phyloP scores from a whole-genome alignment of 2,329 filamentous ascomycete species.

The Nakataea oryzae region DNA sequence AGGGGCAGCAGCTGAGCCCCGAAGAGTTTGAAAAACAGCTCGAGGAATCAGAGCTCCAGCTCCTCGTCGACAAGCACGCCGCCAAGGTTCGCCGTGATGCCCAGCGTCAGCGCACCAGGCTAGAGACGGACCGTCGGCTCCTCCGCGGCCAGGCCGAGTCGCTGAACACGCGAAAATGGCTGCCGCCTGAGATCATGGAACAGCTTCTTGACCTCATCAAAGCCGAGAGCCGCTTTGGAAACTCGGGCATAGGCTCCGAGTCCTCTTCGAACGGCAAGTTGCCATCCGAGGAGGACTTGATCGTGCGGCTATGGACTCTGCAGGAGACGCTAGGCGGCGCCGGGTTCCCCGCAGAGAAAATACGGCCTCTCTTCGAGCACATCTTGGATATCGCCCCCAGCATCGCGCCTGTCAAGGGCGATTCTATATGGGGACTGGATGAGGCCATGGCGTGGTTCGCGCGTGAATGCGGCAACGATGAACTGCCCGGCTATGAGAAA shows the following conservation, averaged over 20 bases:
- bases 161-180: conserved; percentile 66
- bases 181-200: conserved; percentile 68
- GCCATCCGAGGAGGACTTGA: conserved; percentile 65
- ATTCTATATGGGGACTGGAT: conserved; percentile 73
- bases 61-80: conserved; percentile 75
- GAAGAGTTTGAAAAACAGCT: conserved; percentile 87
- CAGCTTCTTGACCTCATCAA: conserved; percentile 65
- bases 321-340: conserved; percentile 60
- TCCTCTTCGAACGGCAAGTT: conserved; percentile 36
- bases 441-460: conserved; percentile 87
- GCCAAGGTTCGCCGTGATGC: conserved; percentile 72
- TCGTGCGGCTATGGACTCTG: conserved; percentile 75
- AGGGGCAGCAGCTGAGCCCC: conserved; percentile 49
- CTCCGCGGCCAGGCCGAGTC: conserved; percentile 69
- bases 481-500: conserved; percentile 63
- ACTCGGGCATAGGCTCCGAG: conserved; percentile 38
- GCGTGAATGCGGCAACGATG: conserved; percentile 57
- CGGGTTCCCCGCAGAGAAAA: conserved; percentile 54
- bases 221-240: conserved; percentile 49
- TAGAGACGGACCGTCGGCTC: conserved; percentile 78
- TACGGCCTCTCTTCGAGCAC: conserved; percentile 54
- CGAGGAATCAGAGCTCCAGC: conserved; percentile 81
- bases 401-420: conserved; percentile 41
- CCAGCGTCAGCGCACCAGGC: conserved; percentile 60
- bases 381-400: conserved; percentile 58